Evolutionary conservation across 2,329 filamentous ascomycete genomes (phyloP).

Genomic region (Aureobasidium sp.): DNA sequence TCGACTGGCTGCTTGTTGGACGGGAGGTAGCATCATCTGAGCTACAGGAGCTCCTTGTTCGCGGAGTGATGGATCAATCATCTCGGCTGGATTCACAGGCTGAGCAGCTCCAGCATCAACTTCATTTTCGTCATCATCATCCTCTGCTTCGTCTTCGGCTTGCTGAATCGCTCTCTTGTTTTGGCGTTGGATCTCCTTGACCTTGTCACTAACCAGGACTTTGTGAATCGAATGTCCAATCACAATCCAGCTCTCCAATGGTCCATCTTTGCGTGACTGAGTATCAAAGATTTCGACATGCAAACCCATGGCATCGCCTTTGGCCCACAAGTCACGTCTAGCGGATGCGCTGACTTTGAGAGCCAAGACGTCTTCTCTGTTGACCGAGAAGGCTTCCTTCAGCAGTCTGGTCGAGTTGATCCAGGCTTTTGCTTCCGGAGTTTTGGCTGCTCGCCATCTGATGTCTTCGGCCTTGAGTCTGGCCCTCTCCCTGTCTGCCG

Average conservation of each 20-base stretch:
- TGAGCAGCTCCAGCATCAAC: not conserved
- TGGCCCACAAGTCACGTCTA: constrained; percentile 1
- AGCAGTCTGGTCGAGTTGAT: constrained; percentile 5
- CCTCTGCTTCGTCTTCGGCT: not conserved
- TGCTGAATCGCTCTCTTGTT: not conserved
- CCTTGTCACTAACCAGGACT: not conserved
- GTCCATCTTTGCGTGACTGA: not conserved
- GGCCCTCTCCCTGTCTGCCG: constrained; percentile 5
- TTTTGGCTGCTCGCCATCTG: constrained; percentile 6
- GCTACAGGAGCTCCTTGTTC: constrained; percentile 4
- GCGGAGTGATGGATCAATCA: constrained; percentile 1
- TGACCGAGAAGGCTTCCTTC: not conserved
- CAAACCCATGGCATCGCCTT: not conserved
- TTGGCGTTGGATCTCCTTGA: constrained; percentile 2
- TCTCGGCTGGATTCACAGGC: not conserved
- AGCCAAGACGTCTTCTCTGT: not conserved
- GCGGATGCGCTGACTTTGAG: not conserved
- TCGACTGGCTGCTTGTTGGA: not conserved
- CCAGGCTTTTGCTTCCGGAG: constrained; percentile 10
- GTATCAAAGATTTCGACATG: constrained; percentile 12
- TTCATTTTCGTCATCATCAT: not conserved
- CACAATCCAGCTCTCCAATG: not conserved
- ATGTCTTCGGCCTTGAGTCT: not conserved
- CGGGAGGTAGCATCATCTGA: not conserved
- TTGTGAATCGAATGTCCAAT: not conserved